Conservation (phyloP, 1,284 basidiomycete species). For the Golubevia pallescens region DNA sequence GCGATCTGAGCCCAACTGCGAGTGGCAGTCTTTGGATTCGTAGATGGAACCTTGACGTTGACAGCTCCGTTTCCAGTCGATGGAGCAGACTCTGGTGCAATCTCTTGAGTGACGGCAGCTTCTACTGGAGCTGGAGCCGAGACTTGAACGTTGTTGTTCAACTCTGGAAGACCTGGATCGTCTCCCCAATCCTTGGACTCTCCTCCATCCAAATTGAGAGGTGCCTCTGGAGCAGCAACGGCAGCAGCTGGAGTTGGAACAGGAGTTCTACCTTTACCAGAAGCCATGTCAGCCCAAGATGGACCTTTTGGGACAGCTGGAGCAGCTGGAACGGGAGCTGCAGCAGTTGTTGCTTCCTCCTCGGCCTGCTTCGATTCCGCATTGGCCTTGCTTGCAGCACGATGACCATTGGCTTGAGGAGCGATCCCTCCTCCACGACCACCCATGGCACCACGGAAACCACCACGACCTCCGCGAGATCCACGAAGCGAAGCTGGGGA, state of each 20-base stretch:
- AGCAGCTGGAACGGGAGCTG: conserved; percentile 19
- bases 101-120: conserved; percentile 13
- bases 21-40: conserved; percentile 22
- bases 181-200: neutral
- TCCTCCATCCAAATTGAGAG: neutral
- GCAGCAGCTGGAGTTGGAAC: conserved; percentile 14
- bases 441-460: conserved; percentile 30
- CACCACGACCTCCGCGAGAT: conserved; percentile 45
- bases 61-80: conserved; percentile 17
- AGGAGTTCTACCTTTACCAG: conserved; percentile 9
- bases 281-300: conserved; percentile 16
- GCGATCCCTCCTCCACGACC: conserved; percentile 39
- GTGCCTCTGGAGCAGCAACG: conserved; percentile 5
- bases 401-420: conserved; percentile 36
- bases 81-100: conserved; percentile 18
- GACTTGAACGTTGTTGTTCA: neutral
- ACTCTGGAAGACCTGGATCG: neutral
- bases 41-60: conserved; percentile 38
- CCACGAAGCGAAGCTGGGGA: conserved; percentile 27
- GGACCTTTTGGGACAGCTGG: conserved; percentile 14
- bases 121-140: neutral
- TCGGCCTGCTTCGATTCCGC: conserved; percentile 11
- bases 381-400: conserved; percentile 26
- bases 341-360: conserved; percentile 16
- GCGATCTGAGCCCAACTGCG: conserved; percentile 62